A percentile compares a stretch with the other conserved stretches of the same genome.
Conservation (phyloP, 192 early-diverging fungal species). For the Coemansia sp. region DNA sequence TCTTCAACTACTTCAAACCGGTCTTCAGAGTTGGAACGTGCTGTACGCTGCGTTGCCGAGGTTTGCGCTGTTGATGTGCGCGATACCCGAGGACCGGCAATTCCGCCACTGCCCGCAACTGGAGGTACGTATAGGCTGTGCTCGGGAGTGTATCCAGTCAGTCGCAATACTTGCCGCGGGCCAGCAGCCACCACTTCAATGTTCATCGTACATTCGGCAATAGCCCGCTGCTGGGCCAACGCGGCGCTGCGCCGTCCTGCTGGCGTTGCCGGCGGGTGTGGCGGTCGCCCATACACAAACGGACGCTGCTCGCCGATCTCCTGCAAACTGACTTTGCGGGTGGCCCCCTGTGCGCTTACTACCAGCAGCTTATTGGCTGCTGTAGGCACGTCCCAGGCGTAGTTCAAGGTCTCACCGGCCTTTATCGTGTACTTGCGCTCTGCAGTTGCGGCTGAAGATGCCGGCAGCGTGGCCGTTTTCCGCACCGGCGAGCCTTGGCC, state of each 20-base stretch:
- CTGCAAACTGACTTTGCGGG: slow-evolving; percentile 78
- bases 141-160: slow-evolving; percentile 65
- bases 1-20: slow-evolving; percentile 35
- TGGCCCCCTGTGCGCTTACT: slow-evolving; percentile 68
- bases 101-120: not conserved
- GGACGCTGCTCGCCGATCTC: slow-evolving; percentile 89
- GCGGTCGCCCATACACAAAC: slow-evolving; percentile 66
- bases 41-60: slow-evolving; percentile 1
- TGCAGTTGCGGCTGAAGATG: not conserved
- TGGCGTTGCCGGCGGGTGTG: slow-evolving; percentile 16
- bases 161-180: slow-evolving; percentile 63
- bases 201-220: slow-evolving; percentile 67
- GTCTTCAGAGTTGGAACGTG: slow-evolving; percentile 15
- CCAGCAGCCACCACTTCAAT: slow-evolving; percentile 75
- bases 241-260: not conserved
- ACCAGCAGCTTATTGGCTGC: slow-evolving; percentile 69
- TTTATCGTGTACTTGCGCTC: slow-evolving; percentile 30
- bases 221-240: slow-evolving; percentile 54
- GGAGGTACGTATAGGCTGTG: slow-evolving; percentile 60
- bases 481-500: slow-evolving; percentile 1
- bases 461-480: not conserved
- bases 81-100: not conserved
- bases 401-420: slow-evolving; percentile 59
- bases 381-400: slow-evolving; percentile 91
- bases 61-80: slow-evolving; percentile 32